Evolutionary conservation across 176 grass and related monocot genomes (phyloP).

Genomic region (Eleusine coracana): DNA sequence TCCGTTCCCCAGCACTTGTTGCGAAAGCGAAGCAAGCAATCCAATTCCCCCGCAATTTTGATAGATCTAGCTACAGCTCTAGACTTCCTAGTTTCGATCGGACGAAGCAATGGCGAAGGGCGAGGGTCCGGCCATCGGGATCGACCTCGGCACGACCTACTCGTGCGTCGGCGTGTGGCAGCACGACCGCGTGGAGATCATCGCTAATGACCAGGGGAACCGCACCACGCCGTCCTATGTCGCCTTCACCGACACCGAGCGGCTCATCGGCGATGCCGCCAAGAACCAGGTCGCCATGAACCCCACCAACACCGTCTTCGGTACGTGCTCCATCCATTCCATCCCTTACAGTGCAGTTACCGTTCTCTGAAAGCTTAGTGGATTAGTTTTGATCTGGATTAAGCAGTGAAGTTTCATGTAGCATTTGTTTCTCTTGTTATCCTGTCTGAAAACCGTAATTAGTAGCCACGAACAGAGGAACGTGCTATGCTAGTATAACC

Average conservation of each 20-base stretch:
- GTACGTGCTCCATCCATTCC: conserved; percentile 39
- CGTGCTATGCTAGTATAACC: too few species aligned
- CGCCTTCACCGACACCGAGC: conserved; percentile 77
- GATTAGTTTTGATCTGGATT: not conserved
- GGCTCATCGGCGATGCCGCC: conserved; percentile 82
- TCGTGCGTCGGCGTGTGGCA: conserved; percentile 91
- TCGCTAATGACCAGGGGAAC: conserved; percentile 91
- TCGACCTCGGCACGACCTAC: conserved; percentile 83
- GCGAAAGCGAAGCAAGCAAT: not conserved
- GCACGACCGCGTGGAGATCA: conserved; percentile 86
- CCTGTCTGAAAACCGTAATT: not conserved
- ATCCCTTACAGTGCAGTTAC: not conserved
- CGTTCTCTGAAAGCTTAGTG: not conserved
- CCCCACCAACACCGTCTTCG: conserved; percentile 88
- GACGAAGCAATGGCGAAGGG: conserved; percentile 55
- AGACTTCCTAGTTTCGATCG: not conserved
- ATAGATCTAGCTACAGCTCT: conserved; percentile 2
- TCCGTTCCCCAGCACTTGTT: not conserved
- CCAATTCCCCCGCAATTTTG: not conserved
- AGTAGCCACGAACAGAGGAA: not conserved
- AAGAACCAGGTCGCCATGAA: conserved; percentile 99
- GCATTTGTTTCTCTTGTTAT: not conserved
- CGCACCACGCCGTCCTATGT: conserved; percentile 85
- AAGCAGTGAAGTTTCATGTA: not conserved
- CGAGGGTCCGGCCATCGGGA: conserved; percentile 73